Base-by-base conservation (phyloP, 805 yeast species). In the Pichia cephalocereana region DNA sequence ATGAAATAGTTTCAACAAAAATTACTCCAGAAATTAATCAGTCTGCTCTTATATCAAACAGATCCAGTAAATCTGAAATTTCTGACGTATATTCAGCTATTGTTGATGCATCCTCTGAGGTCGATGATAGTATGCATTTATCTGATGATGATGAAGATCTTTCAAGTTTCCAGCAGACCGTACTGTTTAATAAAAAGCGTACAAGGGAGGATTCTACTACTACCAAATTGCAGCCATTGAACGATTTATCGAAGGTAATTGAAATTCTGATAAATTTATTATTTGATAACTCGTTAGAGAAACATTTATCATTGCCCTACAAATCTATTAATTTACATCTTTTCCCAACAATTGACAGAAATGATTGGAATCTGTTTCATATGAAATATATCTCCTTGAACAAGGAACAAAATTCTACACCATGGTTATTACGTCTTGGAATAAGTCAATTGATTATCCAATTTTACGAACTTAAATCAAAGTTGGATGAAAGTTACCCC, bases 371-470 rank as follows among this genome's bases (percentile, higher is more conserved):
- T n/a, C 60, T 65, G 66, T 64, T 64, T 45, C 47, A 53, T 28
- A 44, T 53, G 19, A 50, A 48, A 23, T 54, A 52, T 43, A 18
- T 57, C n/a, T 43, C 46, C 3, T 45, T 41, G 19, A 53, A 14
- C 12, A 48, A 23, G 14, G 51, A 26, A 19, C 46, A 40, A 0
- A 27, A 50, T 34, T 44, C 54, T 0, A 53, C 54, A 6, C 59
- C 69, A 0, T 79, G 83, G 83, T 57, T 77, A 12, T 52, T 68
- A 5, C 46, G 64, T 1, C 46, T 57, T 8, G 78, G 76, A 0
- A 30, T 71, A 8, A 47, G 64, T 0, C 63, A 56, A 38, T 52
- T 76, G 3, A 31, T 74, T 0, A 38, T 46, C 1, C 44, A 63
- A 3, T 74, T 63, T 47, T 74, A 61, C 50, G 43, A 45, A 5